A percentile compares a stretch with the other conserved stretches of the same genome.
Conservation (phyloP, 2,329 filamentous ascomycete species). For the Rugonectria rugulosa region DNA sequence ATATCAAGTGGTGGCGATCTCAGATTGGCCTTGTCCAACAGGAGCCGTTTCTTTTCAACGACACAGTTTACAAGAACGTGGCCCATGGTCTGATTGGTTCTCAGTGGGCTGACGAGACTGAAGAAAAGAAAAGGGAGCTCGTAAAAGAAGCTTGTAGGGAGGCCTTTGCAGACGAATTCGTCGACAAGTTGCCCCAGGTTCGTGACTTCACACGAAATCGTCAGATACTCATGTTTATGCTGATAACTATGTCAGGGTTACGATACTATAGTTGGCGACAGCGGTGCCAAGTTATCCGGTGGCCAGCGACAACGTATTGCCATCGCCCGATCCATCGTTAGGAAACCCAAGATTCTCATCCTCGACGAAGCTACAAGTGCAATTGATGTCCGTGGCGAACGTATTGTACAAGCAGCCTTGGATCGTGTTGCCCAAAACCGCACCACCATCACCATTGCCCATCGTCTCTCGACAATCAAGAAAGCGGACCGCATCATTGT, state of each 20-base stretch:
- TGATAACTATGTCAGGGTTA: slow-evolving; percentile 61
- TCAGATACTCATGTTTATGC: not conserved
- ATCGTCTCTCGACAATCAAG: slow-evolving; percentile 77
- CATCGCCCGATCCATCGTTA: slow-evolving; percentile 78
- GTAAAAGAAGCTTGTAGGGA: slow-evolving; percentile 71
- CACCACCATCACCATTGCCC: slow-evolving; percentile 78
- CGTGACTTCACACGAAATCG: slow-evolving; percentile 25
- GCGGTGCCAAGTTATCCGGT: slow-evolving; percentile 80
- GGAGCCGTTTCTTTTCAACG: slow-evolving; percentile 73
- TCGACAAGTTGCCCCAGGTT: slow-evolving; percentile 66
- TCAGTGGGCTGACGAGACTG: slow-evolving; percentile 59
- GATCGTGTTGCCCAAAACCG: slow-evolving; percentile 67
- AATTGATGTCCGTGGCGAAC: slow-evolving; percentile 61
- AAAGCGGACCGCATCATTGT: slow-evolving; percentile 83
- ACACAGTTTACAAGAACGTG: slow-evolving; percentile 70
- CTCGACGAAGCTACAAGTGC: slow-evolving; percentile 81
- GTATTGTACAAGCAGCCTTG: slow-evolving; percentile 70
- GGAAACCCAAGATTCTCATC: slow-evolving; percentile 74
- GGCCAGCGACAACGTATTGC: slow-evolving; percentile 86
- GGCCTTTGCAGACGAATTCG: slow-evolving; percentile 74
- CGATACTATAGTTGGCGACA: slow-evolving; percentile 77
- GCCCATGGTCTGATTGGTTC: slow-evolving; percentile 64
- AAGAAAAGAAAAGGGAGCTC: slow-evolving; percentile 64
- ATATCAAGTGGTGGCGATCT: slow-evolving; percentile 69
- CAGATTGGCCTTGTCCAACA: slow-evolving; percentile 73